These are phyloP conservation scores for Hermanozyma aechmeae DNA, from an alignment of 805 yeast genomes.

Conservation along the genomic window DNA sequence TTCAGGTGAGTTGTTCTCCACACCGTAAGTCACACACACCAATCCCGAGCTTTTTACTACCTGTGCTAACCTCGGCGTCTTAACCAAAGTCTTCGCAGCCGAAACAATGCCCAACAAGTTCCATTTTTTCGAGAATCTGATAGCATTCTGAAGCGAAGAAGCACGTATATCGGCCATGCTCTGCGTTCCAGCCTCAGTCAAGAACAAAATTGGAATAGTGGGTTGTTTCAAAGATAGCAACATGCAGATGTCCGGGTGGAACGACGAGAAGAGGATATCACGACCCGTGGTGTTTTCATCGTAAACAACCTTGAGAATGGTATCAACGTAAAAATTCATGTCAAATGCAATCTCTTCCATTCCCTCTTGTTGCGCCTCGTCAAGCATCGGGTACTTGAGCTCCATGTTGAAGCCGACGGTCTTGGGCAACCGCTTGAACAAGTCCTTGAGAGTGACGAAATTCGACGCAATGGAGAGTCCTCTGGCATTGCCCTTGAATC, in stretches of 20 bases:
- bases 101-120: constrained; percentile 85
- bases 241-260: constrained; percentile 89
- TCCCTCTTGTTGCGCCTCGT: constrained; percentile 82
- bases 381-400: constrained; percentile 90
- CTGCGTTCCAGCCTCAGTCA: constrained; percentile 82
- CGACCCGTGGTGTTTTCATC: constrained; percentile 67
- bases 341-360: constrained; percentile 81
- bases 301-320: constrained; percentile 70
- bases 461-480: constrained; percentile 87
- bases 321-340: constrained; percentile 81
- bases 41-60: constrained; percentile 89
- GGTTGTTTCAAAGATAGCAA: constrained; percentile 87
- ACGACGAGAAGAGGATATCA: constrained; percentile 83
- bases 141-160: constrained; percentile 79
- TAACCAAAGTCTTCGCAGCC: constrained; percentile 79
- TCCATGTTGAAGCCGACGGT: constrained; percentile 91
- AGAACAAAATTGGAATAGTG: constrained; percentile 78
- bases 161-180: constrained; percentile 89
- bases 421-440: constrained; percentile 71
- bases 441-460: constrained; percentile 80
- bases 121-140: constrained; percentile 86
- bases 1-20: constrained; percentile 74
- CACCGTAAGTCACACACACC: constrained; percentile 90
- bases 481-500: constrained; percentile 87
- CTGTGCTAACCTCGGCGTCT: constrained; percentile 80